Evolutionary conservation across 345 rosid genomes (phyloP), one percentile per base, ranked within the genome.

Genomic region (Geranium brycei): DNA sequence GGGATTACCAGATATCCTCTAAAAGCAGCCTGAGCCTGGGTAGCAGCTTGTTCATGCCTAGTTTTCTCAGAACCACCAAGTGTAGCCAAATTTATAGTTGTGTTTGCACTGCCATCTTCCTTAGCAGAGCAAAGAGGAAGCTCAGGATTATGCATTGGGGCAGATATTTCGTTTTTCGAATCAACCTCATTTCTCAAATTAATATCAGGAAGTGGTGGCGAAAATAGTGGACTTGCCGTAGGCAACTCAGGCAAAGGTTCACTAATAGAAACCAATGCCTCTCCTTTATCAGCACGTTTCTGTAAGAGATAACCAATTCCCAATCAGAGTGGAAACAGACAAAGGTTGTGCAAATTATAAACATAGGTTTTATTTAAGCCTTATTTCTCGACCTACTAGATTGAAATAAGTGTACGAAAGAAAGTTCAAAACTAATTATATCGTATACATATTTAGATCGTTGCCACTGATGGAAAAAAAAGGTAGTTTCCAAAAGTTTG

Each of bases 1-100:
- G 17, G 62, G 64, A 51, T 66, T 77, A 87, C 92, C 95, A 79
- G 83, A 75, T 69, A 80, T 68, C 92, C 90, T 78, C 89, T 83
- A 68, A 84, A 66, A 62, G 85, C 89, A 74, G 95, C 82, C 71
- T 87, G 95, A 57, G 78, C 82, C 67, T 67, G 80, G 1, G 67
- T 82, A 17, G 85, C 97, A 75, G 89, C 91, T 71, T 76, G 70
- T 65, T 86, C 87, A 18, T 66, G 82, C 71, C 72, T 76, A 58
- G 72, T 62, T 47, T 75, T 71, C 66, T 71, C 83, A 65, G 80
- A 65, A 71, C 71, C 87, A 63, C 78, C 76, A 32, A 59, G 69
- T 41, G 77, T 69, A 66, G 72, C 75, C 41, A 64, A 28, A 69
- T 67, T 70, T 61, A 53, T 59, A 10, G 18, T 58, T 0, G 51